Conservation (phyloP, 169 alveolate genomes). For the Plasmodium malariae region DNA sequence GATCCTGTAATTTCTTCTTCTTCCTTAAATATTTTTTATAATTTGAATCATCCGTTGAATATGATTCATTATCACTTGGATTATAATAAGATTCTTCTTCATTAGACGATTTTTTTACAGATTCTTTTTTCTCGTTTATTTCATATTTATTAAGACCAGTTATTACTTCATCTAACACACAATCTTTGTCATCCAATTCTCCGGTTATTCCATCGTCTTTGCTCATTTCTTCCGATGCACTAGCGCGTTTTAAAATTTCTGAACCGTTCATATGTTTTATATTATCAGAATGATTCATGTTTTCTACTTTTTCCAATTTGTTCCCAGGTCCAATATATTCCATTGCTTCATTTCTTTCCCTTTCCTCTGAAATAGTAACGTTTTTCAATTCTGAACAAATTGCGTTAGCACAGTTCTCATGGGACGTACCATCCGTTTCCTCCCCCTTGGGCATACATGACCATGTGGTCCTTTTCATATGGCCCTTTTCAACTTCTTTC, state of each 20-base stretch:
- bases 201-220: background rate
- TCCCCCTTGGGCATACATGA: too few species aligned
- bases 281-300: background rate
- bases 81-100: slow-evolving; percentile 32
- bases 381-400: background rate
- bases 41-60: slow-evolving; percentile 71
- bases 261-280: background rate
- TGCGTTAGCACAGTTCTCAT: too few species aligned
- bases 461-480: background rate
- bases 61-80: slow-evolving; percentile 51
- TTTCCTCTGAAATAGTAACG: background rate
- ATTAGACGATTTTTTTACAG: background rate
- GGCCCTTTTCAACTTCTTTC: background rate
- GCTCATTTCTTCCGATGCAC: background rate
- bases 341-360: background rate
- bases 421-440: too few species aligned
- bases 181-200: background rate
- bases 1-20: slow-evolving; percentile 53
- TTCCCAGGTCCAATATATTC: background rate
- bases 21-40: slow-evolving; percentile 40
- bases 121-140: background rate
- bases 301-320: background rate
- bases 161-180: background rate
- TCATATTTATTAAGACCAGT: background rate
- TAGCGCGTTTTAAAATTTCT: background rate